These are phyloP conservation scores for Epicoccum sorghinum DNA, from an alignment of 2,329 filamentous ascomycete genomes.

Conservation along the genomic window DNA sequence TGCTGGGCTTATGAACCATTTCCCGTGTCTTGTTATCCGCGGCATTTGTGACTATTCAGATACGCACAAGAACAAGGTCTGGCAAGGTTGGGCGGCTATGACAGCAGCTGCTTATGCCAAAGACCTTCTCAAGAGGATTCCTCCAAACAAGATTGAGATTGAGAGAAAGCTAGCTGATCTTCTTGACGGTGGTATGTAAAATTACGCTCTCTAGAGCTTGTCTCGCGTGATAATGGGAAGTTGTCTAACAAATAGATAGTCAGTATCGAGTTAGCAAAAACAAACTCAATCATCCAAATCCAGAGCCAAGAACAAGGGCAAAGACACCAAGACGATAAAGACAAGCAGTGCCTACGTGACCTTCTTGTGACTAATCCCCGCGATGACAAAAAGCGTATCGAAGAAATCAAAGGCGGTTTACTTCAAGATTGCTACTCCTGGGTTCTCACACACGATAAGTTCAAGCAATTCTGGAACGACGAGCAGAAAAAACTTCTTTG, in stretches of 20 bases:
- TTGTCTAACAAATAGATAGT: no score
- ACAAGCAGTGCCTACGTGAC: not conserved
- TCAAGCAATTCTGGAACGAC: slow-evolving; percentile 29
- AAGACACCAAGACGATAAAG: no score
- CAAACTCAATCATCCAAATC: no score
- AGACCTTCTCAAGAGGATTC: no score
- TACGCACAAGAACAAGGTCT: not conserved
- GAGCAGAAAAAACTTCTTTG: slow-evolving; percentile 42
- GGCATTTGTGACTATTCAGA: slow-evolving; percentile 7
- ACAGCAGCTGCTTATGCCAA: not conserved
- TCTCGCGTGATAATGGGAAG: no score
- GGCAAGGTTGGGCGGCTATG: slow-evolving; percentile 1
- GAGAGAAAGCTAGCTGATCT: no score
- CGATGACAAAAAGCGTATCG: slow-evolving; percentile 13
- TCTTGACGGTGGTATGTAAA: no score
- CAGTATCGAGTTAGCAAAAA: no score
- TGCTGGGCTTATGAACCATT: not conserved
- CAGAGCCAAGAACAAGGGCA: no score
- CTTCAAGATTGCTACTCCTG: slow-evolving; percentile 17
- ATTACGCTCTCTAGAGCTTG: no score
- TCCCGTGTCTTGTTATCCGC: slow-evolving; percentile 3
- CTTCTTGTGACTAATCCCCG: slow-evolving; percentile 14
- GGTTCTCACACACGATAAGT: slow-evolving; percentile 32
- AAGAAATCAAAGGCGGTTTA: slow-evolving; percentile 12
- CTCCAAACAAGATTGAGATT: no score